Conservation (phyloP, 129 eudicot genomes). For the Solidago caesia region DNA sequence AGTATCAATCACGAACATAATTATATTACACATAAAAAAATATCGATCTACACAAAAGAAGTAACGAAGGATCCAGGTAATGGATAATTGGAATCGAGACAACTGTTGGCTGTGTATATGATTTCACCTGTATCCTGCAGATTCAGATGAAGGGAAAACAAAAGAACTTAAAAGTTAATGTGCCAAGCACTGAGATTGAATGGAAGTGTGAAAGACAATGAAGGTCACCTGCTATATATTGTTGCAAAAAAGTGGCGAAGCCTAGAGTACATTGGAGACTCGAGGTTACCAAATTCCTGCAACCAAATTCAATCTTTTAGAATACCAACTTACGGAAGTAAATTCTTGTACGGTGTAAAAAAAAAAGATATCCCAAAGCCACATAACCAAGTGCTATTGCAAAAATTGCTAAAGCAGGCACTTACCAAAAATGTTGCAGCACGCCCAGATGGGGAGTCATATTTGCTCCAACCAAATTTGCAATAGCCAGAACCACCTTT, state of each 20-base stretch:
- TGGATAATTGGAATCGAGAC: slow-evolving; percentile 85
- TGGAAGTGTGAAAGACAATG: not conserved
- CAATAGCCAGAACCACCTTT: slow-evolving; percentile 97
- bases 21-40: slow-evolving; percentile 1
- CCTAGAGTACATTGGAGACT: slow-evolving; percentile 89
- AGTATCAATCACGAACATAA: slow-evolving; percentile 13
- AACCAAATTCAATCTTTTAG: slow-evolving; percentile 13
- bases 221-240: slow-evolving; percentile 70
- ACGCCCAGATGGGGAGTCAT: slow-evolving; percentile 74
- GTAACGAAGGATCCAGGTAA: slow-evolving; percentile 6
- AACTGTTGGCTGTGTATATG: slow-evolving; percentile 78
- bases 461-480: slow-evolving; percentile 98
- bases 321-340: slow-evolving; percentile 12
- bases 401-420: slow-evolving; percentile 4
- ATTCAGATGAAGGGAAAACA: not conserved
- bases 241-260: slow-evolving; percentile 87
- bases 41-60: slow-evolving; percentile 10
- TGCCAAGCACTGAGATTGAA: not conserved
- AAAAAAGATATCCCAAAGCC: slow-evolving; percentile 2
- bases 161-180: not conserved
- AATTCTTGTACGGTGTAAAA: not conserved
- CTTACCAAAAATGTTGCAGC: slow-evolving; percentile 88
- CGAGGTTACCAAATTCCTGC: slow-evolving; percentile 98
- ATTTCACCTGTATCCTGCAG: slow-evolving; percentile 94
- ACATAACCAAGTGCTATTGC: slow-evolving; percentile 8